Base-by-base conservation (phyloP, 257 asterid genomes). In the Solanum etuberosum region DNA sequence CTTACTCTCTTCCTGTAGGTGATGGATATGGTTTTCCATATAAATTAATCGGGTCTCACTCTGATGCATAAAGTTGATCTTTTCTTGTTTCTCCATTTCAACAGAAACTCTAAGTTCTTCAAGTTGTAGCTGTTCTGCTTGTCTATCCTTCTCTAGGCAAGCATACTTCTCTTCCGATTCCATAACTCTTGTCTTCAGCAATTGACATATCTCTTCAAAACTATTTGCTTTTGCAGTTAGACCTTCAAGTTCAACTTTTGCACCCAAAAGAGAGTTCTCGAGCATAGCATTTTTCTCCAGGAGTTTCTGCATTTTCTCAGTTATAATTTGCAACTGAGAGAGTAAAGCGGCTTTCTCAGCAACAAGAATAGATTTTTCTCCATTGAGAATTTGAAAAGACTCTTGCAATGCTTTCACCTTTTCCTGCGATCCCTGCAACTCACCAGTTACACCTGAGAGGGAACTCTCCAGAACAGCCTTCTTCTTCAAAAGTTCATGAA, bases 161-260 rank as follows among this genome's bases (percentile, higher is more conserved):
- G 95, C 91, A 86, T 90, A 95, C 76, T 90, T 95, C 81, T 90
- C 93, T 89, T 94, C 98, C 92, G 93, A 77, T 23, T 93, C 95
- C 23, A 72, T 85, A 90, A 89, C 91, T 87, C 92, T 91, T 85
- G 89, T 91, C 93, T 92, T 94, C n/a, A 97, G 96, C 89, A 97
- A 81, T 80, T 87, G 92, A 71, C 99, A 94, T 40, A 97, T 93
- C 84, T 92, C 96, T 90, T 93, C 96, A 32, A 97, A 88, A 68
- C 97, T 96, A 88, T 91, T 94, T 3, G 96, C 94, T 81, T 93
- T 95, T 90, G 94, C 98, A 88, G 95, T 94, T 93, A 94, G 88
- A 80, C 95, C 96, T 90, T 94, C 96, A 40, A 95, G 96, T 89
- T 95, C 99, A 48, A 92, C 89, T 88, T 93, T 94, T 42, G 96